These are phyloP conservation scores for Apiotrichum domesticum DNA, from an alignment of 1,284 basidiomycete genomes.

Conservation along the genomic window DNA sequence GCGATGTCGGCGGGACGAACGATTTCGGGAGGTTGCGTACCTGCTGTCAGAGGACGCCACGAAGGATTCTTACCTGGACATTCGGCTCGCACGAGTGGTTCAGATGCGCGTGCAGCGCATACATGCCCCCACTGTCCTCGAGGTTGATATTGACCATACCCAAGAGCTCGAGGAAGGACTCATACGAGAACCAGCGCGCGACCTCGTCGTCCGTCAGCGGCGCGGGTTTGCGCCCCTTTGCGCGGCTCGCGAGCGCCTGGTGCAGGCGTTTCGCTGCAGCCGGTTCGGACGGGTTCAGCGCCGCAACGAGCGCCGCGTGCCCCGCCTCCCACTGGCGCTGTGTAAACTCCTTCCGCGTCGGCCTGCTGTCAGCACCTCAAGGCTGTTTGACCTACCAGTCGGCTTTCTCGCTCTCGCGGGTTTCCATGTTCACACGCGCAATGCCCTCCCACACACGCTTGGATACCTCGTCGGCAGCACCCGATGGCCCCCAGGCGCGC, in stretches of 20 bases:
- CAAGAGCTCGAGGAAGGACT: slow-evolving; percentile 66
- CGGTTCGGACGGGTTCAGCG: slow-evolving; percentile 26
- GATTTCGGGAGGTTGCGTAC: slow-evolving; percentile 38
- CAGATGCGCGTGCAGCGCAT: slow-evolving; percentile 75
- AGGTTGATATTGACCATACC: slow-evolving; percentile 79
- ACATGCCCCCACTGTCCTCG: slow-evolving; percentile 79
- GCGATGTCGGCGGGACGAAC: slow-evolving; percentile 56
- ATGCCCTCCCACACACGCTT: slow-evolving; percentile 36
- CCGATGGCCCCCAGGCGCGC: slow-evolving; percentile 51
- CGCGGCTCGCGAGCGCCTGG: slow-evolving; percentile 6
- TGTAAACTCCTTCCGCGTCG: slow-evolving; percentile 1
- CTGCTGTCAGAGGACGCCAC: slow-evolving; percentile 15
- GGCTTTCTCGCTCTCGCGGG: slow-evolving; percentile 34
- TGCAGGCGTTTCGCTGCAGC: background rate
- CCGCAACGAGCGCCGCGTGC: slow-evolving; percentile 52
- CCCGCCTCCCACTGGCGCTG: slow-evolving; percentile 62
- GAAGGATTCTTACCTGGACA: slow-evolving; percentile 52
- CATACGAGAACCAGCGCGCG: slow-evolving; percentile 63
- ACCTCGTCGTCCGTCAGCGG: slow-evolving; percentile 54
- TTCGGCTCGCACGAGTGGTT: slow-evolving; percentile 80
- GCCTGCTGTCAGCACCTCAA: background rate
- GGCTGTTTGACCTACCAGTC: slow-evolving; percentile 32
- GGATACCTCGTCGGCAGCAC: slow-evolving; percentile 21
- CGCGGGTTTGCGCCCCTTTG: slow-evolving; percentile 3
- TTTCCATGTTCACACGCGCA: slow-evolving; percentile 35